phyloP scores from a whole-genome alignment of 257 asterid species.

The Galeopsis tetrahit region DNA sequence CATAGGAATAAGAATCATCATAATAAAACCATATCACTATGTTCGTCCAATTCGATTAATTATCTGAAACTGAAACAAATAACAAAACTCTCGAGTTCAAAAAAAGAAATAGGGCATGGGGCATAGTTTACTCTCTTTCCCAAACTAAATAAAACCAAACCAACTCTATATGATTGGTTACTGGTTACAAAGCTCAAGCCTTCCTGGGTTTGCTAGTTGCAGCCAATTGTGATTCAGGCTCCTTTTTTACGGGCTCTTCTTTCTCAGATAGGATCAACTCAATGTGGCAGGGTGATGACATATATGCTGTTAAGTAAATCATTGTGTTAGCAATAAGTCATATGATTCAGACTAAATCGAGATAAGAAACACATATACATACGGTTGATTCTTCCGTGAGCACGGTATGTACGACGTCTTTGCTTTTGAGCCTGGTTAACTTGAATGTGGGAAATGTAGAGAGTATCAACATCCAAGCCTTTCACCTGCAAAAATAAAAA shows the following conservation, averaged over 20 bases:
- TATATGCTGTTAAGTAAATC: constrained; percentile 53
- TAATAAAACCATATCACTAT: background rate
- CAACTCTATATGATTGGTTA: background rate
- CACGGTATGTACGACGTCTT: constrained; percentile 88
- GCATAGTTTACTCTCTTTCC: background rate
- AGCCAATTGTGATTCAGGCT: constrained; percentile 66
- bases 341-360: background rate
- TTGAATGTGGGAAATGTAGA: constrained; percentile 87
- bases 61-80: constrained; percentile 7
- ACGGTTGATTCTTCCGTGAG: constrained; percentile 85
- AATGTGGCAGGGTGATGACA: constrained; percentile 93
- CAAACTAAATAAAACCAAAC: constrained; percentile 17
- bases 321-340: background rate
- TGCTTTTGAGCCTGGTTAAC: constrained; percentile 92
- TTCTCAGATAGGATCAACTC: constrained; percentile 73
- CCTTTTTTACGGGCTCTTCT: constrained; percentile 82
- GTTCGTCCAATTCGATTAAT: constrained; percentile 19
- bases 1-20: background rate
- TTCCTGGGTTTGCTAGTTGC: constrained; percentile 57
- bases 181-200: constrained; percentile 41
- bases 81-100: constrained; percentile 13
- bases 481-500: constrained; percentile 55
- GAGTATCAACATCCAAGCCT: constrained; percentile 91
- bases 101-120: background rate
- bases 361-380: constrained; percentile 1